A percentile compares a stretch with the other conserved stretches of the same genome.
These are phyloP conservation scores for Salinomyces thailandicus DNA, from an alignment of 2,329 filamentous ascomycete species.

Conservation along the genomic window DNA sequence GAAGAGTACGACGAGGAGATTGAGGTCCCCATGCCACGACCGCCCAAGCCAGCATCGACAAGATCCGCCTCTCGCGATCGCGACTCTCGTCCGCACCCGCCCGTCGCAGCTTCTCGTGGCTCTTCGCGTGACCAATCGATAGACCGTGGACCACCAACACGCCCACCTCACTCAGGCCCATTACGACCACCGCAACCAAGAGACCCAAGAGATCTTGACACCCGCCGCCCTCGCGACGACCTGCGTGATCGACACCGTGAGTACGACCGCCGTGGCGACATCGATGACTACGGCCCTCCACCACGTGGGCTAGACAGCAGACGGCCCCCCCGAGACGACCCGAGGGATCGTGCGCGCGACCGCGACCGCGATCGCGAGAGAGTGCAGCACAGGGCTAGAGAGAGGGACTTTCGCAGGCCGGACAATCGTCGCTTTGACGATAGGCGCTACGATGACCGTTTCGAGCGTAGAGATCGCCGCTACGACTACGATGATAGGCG, in stretches of 20 bases:
- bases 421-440: slow-evolving; percentile 21
- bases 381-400: slow-evolving; percentile 14
- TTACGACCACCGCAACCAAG: background rate
- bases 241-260: slow-evolving; percentile 11
- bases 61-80: background rate
- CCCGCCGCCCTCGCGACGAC: background rate
- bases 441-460: slow-evolving; percentile 9
- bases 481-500: background rate
- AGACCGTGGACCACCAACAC: background rate
- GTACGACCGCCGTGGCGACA: slow-evolving; percentile 9
- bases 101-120: background rate
- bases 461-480: slow-evolving; percentile 1
- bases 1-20: slow-evolving; percentile 71
- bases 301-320: background rate
- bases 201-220: background rate
- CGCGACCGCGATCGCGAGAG: slow-evolving; percentile 18
- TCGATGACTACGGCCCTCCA: slow-evolving; percentile 4
- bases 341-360: slow-evolving; percentile 14
- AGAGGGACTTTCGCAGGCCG: slow-evolving; percentile 18
- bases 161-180: background rate
- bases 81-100: background rate
- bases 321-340: background rate
- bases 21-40: slow-evolving; percentile 39
- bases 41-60: slow-evolving; percentile 5
- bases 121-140: background rate